Base-by-base conservation (phyloP, 306 rosid genomes). In the Cucurbita ficifolia region DNA sequence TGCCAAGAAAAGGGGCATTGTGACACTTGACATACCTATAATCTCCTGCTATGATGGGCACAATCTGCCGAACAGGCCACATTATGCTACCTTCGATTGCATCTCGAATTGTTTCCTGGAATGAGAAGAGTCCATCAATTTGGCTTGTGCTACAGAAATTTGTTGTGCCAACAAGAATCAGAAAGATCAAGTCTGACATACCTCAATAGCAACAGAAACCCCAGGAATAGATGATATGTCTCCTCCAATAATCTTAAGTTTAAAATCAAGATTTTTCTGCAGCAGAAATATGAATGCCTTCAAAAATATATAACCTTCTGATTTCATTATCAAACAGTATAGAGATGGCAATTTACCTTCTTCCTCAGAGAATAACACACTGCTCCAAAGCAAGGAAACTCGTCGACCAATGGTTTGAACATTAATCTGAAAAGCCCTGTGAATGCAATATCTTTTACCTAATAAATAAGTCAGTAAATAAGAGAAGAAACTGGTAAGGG, bases 351-450 rank as follows among this genome's bases (percentile, higher is more conserved):
- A 50, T 64, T 69, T 62, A 87, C 98, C 94, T 90, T 90, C 82
- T 90, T 85, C 80, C 87, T 86, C 78, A 94, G 77, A 77, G 98
- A 94, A 84, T 80, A 90, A 72, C 82, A 78, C 70, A 94, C 78
- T 59, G 98, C 98, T 82, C 97, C 97, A 82, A 94, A 94, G 75
- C 81, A 84, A 55, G 98, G 98, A 65, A 94, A 87, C 55, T 86
- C 89, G n/a, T 84, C 75, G 67, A 90, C 94, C 64, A 94, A 88
- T 43, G 97, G 98, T 76, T 89, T 90, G 87, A 94, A 91, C 74
- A 94, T 90, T 87, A 94, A 84, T 93, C 96, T 90, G 92, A 90
- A 94, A 85, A 90, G 96, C 83, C 98, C 98, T 80, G 98, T 90
- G 95, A 94, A 89, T 89, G 92, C 95, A 87, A 94, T 83, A 83